phyloP scores from a whole-genome alignment of 2,329 filamentous ascomycete genomes.

The Onygena corvina region DNA sequence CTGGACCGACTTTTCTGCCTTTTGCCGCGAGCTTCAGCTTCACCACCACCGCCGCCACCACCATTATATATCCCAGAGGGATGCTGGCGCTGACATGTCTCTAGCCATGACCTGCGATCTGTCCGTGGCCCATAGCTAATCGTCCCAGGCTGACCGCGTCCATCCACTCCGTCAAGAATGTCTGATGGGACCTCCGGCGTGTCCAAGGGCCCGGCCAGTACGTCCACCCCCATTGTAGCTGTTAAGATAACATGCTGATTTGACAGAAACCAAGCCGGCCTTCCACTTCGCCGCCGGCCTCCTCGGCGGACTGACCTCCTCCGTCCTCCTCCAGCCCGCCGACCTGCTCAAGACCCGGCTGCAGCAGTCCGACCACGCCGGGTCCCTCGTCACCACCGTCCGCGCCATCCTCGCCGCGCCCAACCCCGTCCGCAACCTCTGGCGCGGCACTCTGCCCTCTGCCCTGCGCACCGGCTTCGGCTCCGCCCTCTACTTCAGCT shows the following conservation, averaged over 20 bases:
- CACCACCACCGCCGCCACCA: no score
- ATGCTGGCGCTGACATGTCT: neutral
- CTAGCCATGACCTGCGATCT: neutral
- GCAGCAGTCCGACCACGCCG: conserved; percentile 63
- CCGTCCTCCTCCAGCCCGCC: conserved; percentile 82
- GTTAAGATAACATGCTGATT: neutral
- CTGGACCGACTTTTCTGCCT: no score
- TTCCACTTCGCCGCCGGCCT: conserved; percentile 86
- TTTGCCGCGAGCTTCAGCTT: no score
- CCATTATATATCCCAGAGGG: neutral
- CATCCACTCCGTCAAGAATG: no score
- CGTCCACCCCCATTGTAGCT: neutral
- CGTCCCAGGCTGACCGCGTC: neutral
- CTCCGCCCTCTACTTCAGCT: conserved; percentile 86
- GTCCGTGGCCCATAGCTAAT: neutral
- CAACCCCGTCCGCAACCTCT: conserved; percentile 60
- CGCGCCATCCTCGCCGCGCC: conserved; percentile 56
- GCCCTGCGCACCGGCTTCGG: conserved; percentile 89
- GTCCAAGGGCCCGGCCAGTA: conserved; percentile 9
- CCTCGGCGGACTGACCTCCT: conserved; percentile 73
- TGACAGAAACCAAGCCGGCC: conserved; percentile 35
- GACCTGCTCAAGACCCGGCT: conserved; percentile 94
- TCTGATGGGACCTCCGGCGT: conserved; percentile 13
- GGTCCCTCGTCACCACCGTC: conserved; percentile 57
- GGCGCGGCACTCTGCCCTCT: conserved; percentile 85